These are phyloP conservation scores for Epichloe baconii DNA, from an alignment of 2,329 filamentous ascomycete genomes.

Conservation along the genomic window DNA sequence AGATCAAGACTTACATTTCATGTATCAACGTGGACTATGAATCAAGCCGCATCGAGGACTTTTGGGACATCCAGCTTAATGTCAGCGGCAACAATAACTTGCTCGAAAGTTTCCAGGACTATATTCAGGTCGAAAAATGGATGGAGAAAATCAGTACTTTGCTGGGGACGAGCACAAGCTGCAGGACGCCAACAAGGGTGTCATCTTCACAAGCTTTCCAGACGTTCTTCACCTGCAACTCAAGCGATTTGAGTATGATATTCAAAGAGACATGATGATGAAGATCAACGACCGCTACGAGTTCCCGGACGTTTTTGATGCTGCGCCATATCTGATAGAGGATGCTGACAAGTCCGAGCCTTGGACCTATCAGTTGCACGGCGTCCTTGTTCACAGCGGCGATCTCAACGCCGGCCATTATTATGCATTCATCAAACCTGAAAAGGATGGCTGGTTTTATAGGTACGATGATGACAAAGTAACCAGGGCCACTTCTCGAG, in stretches of 20 bases:
- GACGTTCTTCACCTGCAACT: conserved; percentile 89
- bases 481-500: conserved; percentile 80
- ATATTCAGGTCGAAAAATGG: conserved; percentile 90
- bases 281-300: conserved; percentile 94
- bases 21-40: conserved; percentile 98
- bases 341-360: conserved; percentile 78
- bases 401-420: conserved; percentile 97
- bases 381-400: conserved; percentile 90
- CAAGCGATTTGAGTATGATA: conserved; percentile 96
- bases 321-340: conserved; percentile 73
- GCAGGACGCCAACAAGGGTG: conserved; percentile 94
- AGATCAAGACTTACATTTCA: conserved; percentile 96
- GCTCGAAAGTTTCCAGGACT: conserved; percentile 90
- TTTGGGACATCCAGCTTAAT: conserved; percentile 98
- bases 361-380: conserved; percentile 86
- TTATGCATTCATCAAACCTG: conserved; percentile 91
- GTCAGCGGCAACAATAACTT: conserved; percentile 88
- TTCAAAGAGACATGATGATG: conserved; percentile 94
- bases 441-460: conserved; percentile 89
- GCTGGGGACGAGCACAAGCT: conserved; percentile 80
- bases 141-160: conserved; percentile 97
- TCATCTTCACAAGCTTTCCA: conserved; percentile 92
- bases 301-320: conserved; percentile 74
- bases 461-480: conserved; percentile 96
- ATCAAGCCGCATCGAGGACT: conserved; percentile 89